Conservation (phyloP, 2,329 filamentous ascomycete species). For the Thelonectria blattea region DNA sequence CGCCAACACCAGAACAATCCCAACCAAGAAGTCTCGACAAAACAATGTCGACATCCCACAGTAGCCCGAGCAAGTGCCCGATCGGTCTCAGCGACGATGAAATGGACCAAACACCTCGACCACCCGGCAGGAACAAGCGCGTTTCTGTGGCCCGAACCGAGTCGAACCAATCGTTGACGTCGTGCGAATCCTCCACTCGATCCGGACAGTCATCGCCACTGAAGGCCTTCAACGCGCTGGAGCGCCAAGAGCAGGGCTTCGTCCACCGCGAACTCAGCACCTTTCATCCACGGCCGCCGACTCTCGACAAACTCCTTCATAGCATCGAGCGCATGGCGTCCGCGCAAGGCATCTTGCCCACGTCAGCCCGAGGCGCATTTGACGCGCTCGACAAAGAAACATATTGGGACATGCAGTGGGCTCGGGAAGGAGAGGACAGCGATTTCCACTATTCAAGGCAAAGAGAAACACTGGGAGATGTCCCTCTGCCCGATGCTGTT, state of each 20-base stretch:
- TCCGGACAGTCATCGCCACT: slow-evolving; percentile 17
- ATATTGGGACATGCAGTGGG: slow-evolving; percentile 18
- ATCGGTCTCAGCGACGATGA: neutral
- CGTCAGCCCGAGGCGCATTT: neutral
- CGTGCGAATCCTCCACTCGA: neutral
- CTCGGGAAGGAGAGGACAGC: neutral
- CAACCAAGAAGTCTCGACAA: too few relatives aligned
- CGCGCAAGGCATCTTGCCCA: slow-evolving; percentile 8
- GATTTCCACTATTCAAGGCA: slow-evolving; percentile 9
- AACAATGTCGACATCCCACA: too few relatives aligned
- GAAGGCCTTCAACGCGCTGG: slow-evolving; percentile 14
- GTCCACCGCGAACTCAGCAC: slow-evolving; percentile 4
- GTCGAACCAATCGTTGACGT: neutral
- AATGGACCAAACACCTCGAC: neutral
- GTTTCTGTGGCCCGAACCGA: neutral
- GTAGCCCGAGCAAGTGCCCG: too few relatives aligned
- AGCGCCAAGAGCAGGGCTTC: neutral
- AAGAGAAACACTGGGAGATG: slow-evolving; percentile 2
- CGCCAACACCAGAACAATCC: too few relatives aligned
- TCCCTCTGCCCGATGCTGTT: slow-evolving; percentile 3
- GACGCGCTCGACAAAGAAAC: neutral
- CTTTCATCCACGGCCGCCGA: slow-evolving; percentile 5
- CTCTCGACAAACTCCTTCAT: slow-evolving; percentile 13
- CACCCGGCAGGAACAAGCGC: neutral
- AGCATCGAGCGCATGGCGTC: slow-evolving; percentile 6